Conservation (phyloP, 2,329 filamentous ascomycete genomes). For the Aureobasidium sp. region DNA sequence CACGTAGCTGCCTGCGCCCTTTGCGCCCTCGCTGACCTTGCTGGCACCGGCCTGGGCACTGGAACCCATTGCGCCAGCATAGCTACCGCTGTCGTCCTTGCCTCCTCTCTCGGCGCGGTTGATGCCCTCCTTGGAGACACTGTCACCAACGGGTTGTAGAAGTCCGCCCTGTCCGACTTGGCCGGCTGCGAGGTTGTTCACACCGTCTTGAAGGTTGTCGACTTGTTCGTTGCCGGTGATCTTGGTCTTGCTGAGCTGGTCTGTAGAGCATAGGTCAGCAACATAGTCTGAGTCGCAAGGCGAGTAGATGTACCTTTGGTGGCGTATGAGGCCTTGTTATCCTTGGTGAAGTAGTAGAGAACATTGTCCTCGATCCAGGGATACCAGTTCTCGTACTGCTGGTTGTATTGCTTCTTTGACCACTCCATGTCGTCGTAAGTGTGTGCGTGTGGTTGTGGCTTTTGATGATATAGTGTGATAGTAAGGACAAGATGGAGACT, state of each 20-base stretch:
- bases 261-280: conserved; percentile 7
- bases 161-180: conserved; percentile 64
- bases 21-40: conserved; percentile 24
- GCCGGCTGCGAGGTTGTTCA: conserved; percentile 54
- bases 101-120: conserved; percentile 59
- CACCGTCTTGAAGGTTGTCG: conserved; percentile 61
- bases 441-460: background rate
- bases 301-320: conserved; percentile 52
- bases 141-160: conserved; percentile 56
- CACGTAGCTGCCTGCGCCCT: conserved; percentile 29
- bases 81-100: conserved; percentile 53
- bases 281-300: background rate
- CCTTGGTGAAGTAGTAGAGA: conserved; percentile 65
- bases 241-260: conserved; percentile 57
- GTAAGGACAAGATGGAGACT: background rate
- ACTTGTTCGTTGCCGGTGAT: conserved; percentile 60
- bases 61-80: conserved; percentile 33
- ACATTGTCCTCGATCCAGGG: conserved; percentile 69
- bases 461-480: background rate
- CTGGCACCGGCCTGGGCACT: conserved; percentile 26
- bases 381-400: conserved; percentile 68
- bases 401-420: conserved; percentile 58
- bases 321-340: conserved; percentile 68
- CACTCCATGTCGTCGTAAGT: conserved; percentile 41
- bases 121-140: conserved; percentile 56